phyloP scores from a whole-genome alignment of 306 rosid genomes.

The Ziziphus jujuba region DNA sequence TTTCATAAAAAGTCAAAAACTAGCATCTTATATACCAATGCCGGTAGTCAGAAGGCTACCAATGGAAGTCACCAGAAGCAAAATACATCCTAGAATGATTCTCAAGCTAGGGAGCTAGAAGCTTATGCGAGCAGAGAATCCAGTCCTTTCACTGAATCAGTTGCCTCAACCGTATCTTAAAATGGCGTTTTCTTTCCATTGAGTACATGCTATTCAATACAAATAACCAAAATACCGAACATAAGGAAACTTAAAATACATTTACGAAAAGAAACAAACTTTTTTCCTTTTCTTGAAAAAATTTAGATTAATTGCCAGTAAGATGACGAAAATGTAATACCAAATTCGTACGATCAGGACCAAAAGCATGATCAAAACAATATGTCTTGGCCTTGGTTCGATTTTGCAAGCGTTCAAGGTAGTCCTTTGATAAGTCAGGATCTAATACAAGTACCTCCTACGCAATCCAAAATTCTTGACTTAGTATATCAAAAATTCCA shows the following conservation, averaged over 20 bases:
- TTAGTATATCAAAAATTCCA: background rate
- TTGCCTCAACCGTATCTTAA: too few relatives aligned
- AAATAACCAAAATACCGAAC: background rate
- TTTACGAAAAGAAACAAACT: background rate
- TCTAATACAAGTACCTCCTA: constrained; percentile 60
- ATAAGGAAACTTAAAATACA: too few relatives aligned
- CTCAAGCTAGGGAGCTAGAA: too few relatives aligned
- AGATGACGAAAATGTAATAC: constrained; percentile 17
- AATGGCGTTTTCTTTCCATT: background rate
- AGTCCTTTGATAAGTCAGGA: constrained; percentile 59
- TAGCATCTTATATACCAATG: too few relatives aligned
- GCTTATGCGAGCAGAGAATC: too few relatives aligned
- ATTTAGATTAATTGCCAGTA: too few relatives aligned
- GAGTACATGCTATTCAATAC: background rate
- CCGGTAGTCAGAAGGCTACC: too few relatives aligned
- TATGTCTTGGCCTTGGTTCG: constrained; percentile 59
- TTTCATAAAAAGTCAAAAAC: too few relatives aligned
- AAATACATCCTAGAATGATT: too few relatives aligned
- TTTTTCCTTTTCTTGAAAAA: background rate
- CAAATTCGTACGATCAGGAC: constrained; percentile 46
- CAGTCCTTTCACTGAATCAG: too few relatives aligned
- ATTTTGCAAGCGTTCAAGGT: constrained; percentile 58
- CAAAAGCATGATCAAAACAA: constrained; percentile 60
- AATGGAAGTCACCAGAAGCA: too few relatives aligned
- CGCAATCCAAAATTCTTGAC: background rate